Evolutionary conservation across 352 stramenopile genomes (phyloP).

Genomic region (Globisporangium solare): DNA sequence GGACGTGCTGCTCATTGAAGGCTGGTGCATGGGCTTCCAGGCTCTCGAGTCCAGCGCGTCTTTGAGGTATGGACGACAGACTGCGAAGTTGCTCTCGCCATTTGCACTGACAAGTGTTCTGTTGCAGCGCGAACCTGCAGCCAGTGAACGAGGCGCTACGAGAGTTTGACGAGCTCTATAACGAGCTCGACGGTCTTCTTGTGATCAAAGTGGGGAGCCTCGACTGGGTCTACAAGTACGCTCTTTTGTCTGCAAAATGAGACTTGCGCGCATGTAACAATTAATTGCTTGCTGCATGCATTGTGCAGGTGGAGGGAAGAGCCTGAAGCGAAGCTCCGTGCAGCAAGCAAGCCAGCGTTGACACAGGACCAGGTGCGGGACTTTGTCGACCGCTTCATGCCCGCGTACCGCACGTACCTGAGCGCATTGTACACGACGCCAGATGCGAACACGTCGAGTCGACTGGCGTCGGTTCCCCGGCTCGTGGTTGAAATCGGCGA

Average conservation of each 20-base stretch:
- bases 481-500: conserved; percentile 61
- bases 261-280: background rate
- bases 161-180: conserved; percentile 64
- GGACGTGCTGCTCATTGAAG: conserved; percentile 81
- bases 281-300: conserved; percentile 1
- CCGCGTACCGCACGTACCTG: conserved; percentile 72
- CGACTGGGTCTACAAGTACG: conserved; percentile 82
- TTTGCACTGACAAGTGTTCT: background rate
- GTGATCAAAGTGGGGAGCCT: conserved; percentile 70
- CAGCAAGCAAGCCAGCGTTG: conserved; percentile 55
- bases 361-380: conserved; percentile 61
- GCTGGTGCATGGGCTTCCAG: conserved; percentile 84
- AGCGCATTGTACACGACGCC: conserved; percentile 39
- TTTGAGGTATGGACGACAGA: conserved; percentile 26
- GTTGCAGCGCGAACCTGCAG: conserved; percentile 44
- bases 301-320: conserved; percentile 70
- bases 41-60: conserved; percentile 29
- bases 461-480: conserved; percentile 29
- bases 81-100: background rate
- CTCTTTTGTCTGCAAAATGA: background rate
- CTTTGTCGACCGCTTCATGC: conserved; percentile 88
- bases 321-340: conserved; percentile 61
- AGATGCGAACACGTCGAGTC: conserved; percentile 3
- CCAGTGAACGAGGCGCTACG: conserved; percentile 61
- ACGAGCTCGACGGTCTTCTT: conserved; percentile 57